Percentiles rank a stretch among this genome's conserved stretches.
These are phyloP conservation scores for Nakazawaea ambrosiae DNA, from an alignment of 805 yeast species.

Conservation along the genomic window DNA sequence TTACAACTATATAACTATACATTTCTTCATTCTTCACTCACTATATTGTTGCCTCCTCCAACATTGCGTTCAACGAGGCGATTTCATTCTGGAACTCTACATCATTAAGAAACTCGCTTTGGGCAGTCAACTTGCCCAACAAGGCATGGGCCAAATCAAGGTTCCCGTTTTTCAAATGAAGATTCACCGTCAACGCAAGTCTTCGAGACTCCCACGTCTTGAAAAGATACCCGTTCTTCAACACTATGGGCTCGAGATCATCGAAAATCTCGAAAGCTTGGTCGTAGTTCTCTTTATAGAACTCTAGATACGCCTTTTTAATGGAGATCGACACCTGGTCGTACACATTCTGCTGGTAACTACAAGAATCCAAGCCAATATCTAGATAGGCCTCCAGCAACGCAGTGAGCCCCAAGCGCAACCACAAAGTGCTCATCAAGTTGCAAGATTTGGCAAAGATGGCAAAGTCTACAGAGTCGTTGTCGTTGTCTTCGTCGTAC, in stretches of 20 bases:
- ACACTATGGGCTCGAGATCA: slow-evolving; percentile 19
- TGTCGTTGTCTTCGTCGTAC: slow-evolving; percentile 15
- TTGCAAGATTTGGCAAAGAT: slow-evolving; percentile 41
- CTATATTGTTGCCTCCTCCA: slow-evolving; percentile 10
- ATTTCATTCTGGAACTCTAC: slow-evolving; percentile 31
- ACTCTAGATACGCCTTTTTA: slow-evolving; percentile 31
- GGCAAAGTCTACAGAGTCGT: slow-evolving; percentile 21
- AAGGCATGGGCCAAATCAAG: slow-evolving; percentile 27
- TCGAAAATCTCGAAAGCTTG: slow-evolving; percentile 29
- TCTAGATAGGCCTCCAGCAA: slow-evolving; percentile 41
- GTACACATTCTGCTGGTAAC: slow-evolving; percentile 24
- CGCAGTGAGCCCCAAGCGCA: slow-evolving; percentile 39
- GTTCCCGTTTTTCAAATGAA: slow-evolving; percentile 32
- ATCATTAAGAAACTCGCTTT: slow-evolving; percentile 27
- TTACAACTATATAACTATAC: not conserved
- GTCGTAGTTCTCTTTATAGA: slow-evolving; percentile 33
- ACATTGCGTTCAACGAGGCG: slow-evolving; percentile 29
- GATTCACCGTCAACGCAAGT: slow-evolving; percentile 30
- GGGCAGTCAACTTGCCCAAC: slow-evolving; percentile 22
- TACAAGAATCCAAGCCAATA: slow-evolving; percentile 35
- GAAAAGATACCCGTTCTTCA: slow-evolving; percentile 25
- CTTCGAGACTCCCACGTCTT: slow-evolving; percentile 34
- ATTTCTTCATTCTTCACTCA: not conserved
- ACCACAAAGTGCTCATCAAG: slow-evolving; percentile 41
- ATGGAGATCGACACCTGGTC: slow-evolving; percentile 33